Evolutionary conservation across 805 yeast genomes (phyloP).

Genomic region (Scheffersomyces stipitis): DNA sequence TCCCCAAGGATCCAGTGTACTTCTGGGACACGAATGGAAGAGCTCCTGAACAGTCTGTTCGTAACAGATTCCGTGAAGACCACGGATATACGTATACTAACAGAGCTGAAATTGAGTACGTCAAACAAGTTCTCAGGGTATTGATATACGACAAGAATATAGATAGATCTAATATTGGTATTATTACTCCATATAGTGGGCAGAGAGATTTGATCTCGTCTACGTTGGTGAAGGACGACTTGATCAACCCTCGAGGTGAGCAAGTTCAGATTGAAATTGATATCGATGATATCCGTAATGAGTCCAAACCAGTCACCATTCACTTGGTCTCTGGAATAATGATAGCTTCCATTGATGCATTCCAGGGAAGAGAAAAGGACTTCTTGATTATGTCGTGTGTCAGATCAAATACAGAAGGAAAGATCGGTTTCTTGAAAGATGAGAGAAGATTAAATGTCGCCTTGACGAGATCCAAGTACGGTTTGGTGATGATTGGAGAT

Average conservation of each 20-base stretch:
- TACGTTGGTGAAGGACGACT: slow-evolving; percentile 45
- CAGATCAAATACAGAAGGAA: slow-evolving; percentile 20
- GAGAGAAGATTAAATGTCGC: slow-evolving; percentile 31
- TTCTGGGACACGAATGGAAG: slow-evolving; percentile 60
- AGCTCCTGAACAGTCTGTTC: slow-evolving; percentile 48
- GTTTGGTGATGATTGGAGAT: slow-evolving; percentile 33
- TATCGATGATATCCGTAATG: slow-evolving; percentile 55
- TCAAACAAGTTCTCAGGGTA: slow-evolving; percentile 48
- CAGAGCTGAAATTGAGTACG: slow-evolving; percentile 48
- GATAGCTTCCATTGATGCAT: slow-evolving; percentile 38
- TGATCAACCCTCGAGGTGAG: slow-evolving; percentile 55
- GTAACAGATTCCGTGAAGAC: slow-evolving; percentile 46
- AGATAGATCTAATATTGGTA: slow-evolving; percentile 52
- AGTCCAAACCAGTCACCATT: slow-evolving; percentile 47
- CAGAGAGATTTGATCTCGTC: slow-evolving; percentile 65
- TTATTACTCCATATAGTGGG: slow-evolving; percentile 76
- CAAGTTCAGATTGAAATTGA: slow-evolving; percentile 55
- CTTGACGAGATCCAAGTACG: slow-evolving; percentile 28
- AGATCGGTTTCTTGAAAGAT: slow-evolving; percentile 27
- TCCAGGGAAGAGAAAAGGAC: slow-evolving; percentile 31
- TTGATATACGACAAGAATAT: slow-evolving; percentile 57
- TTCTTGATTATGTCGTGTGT: slow-evolving; percentile 30
- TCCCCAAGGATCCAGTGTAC: slow-evolving; percentile 51
- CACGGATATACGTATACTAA: slow-evolving; percentile 62
- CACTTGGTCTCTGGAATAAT: slow-evolving; percentile 46